These are phyloP conservation scores for Aureobasidium sp. DNA, from an alignment of 2,329 filamentous ascomycete genomes.

Conservation along the genomic window DNA sequence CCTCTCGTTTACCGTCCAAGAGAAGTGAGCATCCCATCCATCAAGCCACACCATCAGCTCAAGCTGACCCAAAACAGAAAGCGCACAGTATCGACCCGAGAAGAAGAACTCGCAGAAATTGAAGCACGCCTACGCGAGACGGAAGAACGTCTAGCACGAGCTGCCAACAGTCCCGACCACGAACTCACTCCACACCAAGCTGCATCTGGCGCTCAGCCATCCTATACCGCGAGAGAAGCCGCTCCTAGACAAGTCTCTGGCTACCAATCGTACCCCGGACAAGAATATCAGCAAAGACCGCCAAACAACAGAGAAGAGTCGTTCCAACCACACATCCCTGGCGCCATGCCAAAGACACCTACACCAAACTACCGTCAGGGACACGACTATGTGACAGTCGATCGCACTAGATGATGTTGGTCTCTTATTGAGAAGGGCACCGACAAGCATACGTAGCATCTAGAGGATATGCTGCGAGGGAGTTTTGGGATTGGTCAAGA, in stretches of 20 bases:
- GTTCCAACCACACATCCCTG: conserved; percentile 19
- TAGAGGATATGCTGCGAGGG: not conserved
- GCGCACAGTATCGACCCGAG: conserved; percentile 64
- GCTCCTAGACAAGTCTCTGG: not conserved
- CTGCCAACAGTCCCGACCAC: conserved; percentile 16
- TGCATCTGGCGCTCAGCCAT: not conserved
- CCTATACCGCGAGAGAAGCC: not conserved
- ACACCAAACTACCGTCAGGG: conserved; percentile 23
- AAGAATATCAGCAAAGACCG: not conserved
- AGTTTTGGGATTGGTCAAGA: not conserved
- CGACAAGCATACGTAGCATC: not conserved
- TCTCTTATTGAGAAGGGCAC: not conserved
- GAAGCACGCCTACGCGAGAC: conserved; percentile 77
- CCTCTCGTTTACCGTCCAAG: conserved; percentile 64
- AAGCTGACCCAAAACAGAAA: conserved; percentile 48
- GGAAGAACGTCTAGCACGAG: conserved; percentile 59
- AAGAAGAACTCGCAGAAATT: conserved; percentile 74
- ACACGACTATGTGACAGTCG: conserved; percentile 29
- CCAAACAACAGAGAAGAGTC: conserved; percentile 7
- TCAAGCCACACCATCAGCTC: not conserved
- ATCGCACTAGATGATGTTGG: conserved; percentile 18
- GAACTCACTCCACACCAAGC: conserved; percentile 5
- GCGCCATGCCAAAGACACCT: conserved; percentile 25
- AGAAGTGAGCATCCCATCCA: conserved; percentile 55
- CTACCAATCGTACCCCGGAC: not conserved